These are phyloP conservation scores for Microbotryum saponariae DNA, from an alignment of 1,284 basidiomycete genomes.

Conservation along the genomic window DNA sequence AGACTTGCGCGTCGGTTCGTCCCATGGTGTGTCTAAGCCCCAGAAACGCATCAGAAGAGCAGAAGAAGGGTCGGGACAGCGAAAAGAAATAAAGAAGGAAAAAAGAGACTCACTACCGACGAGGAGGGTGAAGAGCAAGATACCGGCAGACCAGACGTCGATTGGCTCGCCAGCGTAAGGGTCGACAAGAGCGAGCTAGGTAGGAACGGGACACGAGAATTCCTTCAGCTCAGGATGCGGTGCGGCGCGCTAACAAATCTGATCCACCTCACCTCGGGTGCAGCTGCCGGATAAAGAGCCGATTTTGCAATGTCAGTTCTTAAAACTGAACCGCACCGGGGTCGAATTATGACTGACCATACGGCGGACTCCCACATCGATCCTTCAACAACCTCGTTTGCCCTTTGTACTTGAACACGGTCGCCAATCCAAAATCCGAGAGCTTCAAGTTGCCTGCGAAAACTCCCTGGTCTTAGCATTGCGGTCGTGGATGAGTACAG, in stretches of 20 bases:
- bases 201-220: too few species aligned
- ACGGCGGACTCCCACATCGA: conserved; percentile 86
- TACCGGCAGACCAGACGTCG: conserved; percentile 91
- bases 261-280: conserved; percentile 17
- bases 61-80: not conserved
- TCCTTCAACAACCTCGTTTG: conserved; percentile 69
- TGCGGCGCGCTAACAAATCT: conserved; percentile 27
- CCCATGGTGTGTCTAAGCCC: conserved; percentile 85
- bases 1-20: conserved; percentile 73
- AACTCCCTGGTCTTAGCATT: not conserved
- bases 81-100: too few species aligned
- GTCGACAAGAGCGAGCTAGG: conserved; percentile 32
- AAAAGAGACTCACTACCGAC: conserved; percentile 65
- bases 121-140: conserved; percentile 89
- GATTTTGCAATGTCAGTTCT: conserved; percentile 10
- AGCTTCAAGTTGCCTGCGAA: conserved; percentile 61
- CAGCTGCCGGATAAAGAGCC: conserved; percentile 32
- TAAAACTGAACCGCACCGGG: too few species aligned
- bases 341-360: conserved; percentile 44
- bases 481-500: conserved; percentile 50
- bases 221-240: not conserved
- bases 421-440: conserved; percentile 89
- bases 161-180: conserved; percentile 85
- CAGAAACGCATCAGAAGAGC: not conserved
- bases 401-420: conserved; percentile 84